Evolutionary conservation across 73 alveolate species (phyloP), one percentile per base, ranked within the genome.

Genomic region (Durusdinium trenchii): DNA sequence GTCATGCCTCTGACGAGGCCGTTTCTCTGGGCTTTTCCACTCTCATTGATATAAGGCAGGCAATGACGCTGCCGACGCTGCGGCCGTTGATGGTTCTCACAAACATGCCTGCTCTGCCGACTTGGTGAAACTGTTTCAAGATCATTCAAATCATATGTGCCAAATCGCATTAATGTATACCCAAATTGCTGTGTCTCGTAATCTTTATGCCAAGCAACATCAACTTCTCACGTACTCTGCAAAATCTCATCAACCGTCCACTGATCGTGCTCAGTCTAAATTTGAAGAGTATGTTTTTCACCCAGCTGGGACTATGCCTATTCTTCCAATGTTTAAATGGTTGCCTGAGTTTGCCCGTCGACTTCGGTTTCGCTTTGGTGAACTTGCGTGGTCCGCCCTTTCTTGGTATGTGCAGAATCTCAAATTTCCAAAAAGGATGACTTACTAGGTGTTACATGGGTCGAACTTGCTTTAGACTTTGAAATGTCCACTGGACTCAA

Each of bases 1-100:
- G 85, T 32, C 85, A 75, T 32, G 57, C 23, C 23, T 40, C 85
- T 38, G 40, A 75, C 38, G 85, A 75, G 3, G 38, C 1, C n/a
- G 57, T 75, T 75, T 35, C 38, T 4, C 3, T 7, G 1, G 85
- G 85, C 36, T 9, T 75, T 42, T 75, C 23, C 43, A 3, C 57
- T 16, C 52, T n/a, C n/a, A 75, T 5, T 16, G 2, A 2, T 5
- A 75, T 9, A 75, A 75, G 23, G 52, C 10, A 42, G 85, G 85
- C 38, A 75, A 75, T 42, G 85, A 75, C 43, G 85, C 85, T 40
- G 85, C 85, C 16, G 85, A 75, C 43, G 9, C n/a, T 1, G 85
- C 85, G 4, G 85, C 85, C 2, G 85, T 75, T 16, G 14, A 10
- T 40, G 57, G 85, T 75, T 51, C 85, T 42, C 57, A 35, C 14